Conservation (phyloP, 352 stramenopile genomes). For the Globisporangium iwayamae region DNA sequence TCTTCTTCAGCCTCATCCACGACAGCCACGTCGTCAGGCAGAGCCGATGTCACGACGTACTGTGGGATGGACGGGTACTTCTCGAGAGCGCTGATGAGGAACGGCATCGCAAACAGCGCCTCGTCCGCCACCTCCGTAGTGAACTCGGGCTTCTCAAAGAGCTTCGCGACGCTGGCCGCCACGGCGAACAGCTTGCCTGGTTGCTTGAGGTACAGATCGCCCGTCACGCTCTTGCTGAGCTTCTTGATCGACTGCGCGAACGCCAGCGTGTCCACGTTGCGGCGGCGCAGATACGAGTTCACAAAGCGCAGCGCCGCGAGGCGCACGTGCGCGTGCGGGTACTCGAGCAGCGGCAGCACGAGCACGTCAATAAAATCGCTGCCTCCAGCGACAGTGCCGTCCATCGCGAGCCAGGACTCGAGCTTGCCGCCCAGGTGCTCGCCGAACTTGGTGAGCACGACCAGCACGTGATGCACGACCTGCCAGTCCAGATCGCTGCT, state of each 20-base stretch:
- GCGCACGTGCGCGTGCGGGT: conserved; percentile 76
- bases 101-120: conserved; percentile 53
- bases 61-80: conserved; percentile 55
- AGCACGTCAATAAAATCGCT: conserved; percentile 44
- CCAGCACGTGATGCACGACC: conserved; percentile 56
- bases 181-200: conserved; percentile 59
- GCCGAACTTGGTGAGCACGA: conserved; percentile 62
- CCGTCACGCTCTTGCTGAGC: conserved; percentile 24
- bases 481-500: conserved; percentile 52
- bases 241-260: conserved; percentile 35
- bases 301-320: conserved; percentile 51
- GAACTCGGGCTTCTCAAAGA: conserved; percentile 61
- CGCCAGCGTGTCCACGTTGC: conserved; percentile 41
- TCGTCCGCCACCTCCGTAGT: conserved; percentile 52
- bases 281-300: conserved; percentile 62
- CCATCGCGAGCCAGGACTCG: conserved; percentile 56
- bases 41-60: conserved; percentile 28
- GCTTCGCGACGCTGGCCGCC: conserved; percentile 54
- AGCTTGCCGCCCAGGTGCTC: conserved; percentile 52
- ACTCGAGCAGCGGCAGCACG: conserved; percentile 57
- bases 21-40: conserved; percentile 14
- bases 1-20: conserved; percentile 16
- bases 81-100: conserved; percentile 57
- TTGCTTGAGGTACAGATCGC: conserved; percentile 46
- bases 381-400: conserved; percentile 1